phyloP scores from a whole-genome alignment of 306 rosid species.

The Pyrus pyrifolia region DNA sequence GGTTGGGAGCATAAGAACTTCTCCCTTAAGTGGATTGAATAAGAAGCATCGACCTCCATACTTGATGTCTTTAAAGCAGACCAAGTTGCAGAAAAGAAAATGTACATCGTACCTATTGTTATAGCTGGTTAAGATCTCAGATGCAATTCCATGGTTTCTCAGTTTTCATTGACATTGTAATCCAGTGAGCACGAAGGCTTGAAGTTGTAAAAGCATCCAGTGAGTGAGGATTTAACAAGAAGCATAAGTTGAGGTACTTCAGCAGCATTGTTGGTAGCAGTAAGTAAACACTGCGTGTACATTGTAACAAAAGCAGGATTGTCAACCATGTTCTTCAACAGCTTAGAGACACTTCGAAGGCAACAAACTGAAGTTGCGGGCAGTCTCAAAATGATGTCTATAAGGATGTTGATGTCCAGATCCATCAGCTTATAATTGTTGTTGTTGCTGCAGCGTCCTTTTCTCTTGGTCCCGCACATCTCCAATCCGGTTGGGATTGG shows the following conservation, averaged over 20 bases:
- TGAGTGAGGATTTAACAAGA: neutral
- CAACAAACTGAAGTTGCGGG: neutral
- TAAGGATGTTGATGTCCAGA: neutral
- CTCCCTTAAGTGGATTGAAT: neutral
- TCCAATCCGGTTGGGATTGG: too few species aligned
- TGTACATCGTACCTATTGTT: too few species aligned
- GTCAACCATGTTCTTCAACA: neutral
- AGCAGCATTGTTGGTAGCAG: neutral
- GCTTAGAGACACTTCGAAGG: neutral
- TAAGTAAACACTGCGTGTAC: neutral
- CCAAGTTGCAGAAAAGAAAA: neutral
- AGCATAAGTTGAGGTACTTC: neutral
- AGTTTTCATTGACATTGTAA: neutral
- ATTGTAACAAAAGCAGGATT: neutral
- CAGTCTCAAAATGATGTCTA: neutral
- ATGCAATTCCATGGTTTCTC: too few species aligned
- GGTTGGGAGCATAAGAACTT: neutral
- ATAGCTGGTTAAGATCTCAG: neutral
- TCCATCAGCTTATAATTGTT: too few species aligned
- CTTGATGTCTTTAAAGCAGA: neutral
- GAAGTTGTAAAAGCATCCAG: too few species aligned
- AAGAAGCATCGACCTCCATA: neutral
- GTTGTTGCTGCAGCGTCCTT: too few species aligned
- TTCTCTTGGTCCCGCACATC: too few species aligned
- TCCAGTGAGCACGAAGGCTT: neutral